phyloP scores from a whole-genome alignment of 192 early-diverging fungal species.

The Podila horticola region DNA sequence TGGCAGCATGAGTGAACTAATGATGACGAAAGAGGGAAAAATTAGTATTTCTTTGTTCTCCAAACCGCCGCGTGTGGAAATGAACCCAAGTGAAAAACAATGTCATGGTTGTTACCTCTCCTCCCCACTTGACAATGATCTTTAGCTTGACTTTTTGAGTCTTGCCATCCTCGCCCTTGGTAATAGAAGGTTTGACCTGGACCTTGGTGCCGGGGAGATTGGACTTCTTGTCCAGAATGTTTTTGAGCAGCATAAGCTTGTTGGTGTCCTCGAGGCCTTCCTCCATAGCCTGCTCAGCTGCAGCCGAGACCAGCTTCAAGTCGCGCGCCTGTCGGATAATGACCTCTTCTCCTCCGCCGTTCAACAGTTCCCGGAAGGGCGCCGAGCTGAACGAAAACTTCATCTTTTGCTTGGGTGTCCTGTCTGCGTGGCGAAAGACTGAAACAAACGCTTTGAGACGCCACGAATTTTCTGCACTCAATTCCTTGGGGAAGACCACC shows the following conservation, averaged over 20 bases:
- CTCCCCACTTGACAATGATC: slow-evolving; percentile 98
- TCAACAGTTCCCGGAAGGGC: slow-evolving; percentile 78
- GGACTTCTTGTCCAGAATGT: slow-evolving; percentile 84
- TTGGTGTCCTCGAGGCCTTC: slow-evolving; percentile 62
- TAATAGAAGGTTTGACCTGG: slow-evolving; percentile 85
- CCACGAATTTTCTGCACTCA: slow-evolving; percentile 87
- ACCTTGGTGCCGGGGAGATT: slow-evolving; percentile 91
- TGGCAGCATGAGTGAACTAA: slow-evolving; percentile 92
- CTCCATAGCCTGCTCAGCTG: slow-evolving; percentile 65
- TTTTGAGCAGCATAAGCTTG: slow-evolving; percentile 72
- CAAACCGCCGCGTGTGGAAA: background rate
- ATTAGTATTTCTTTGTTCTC: background rate
- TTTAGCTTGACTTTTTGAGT: slow-evolving; percentile 76
- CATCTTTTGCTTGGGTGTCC: slow-evolving; percentile 98
- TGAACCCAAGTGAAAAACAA: background rate
- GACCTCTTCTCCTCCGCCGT: slow-evolving; percentile 76
- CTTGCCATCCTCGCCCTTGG: slow-evolving; percentile 59
- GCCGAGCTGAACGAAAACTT: slow-evolving; percentile 84
- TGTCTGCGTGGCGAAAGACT: slow-evolving; percentile 94
- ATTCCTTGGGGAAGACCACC: slow-evolving; percentile 59
- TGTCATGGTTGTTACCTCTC: slow-evolving; percentile 60
- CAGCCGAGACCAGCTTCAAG: slow-evolving; percentile 70
- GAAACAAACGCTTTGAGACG: slow-evolving; percentile 92
- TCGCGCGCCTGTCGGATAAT: slow-evolving; percentile 81
- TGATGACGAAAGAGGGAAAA: slow-evolving; percentile 7